These are phyloP conservation scores for Xylaria sp. DNA, from an alignment of 2,329 filamentous ascomycete species.

Conservation along the genomic window DNA sequence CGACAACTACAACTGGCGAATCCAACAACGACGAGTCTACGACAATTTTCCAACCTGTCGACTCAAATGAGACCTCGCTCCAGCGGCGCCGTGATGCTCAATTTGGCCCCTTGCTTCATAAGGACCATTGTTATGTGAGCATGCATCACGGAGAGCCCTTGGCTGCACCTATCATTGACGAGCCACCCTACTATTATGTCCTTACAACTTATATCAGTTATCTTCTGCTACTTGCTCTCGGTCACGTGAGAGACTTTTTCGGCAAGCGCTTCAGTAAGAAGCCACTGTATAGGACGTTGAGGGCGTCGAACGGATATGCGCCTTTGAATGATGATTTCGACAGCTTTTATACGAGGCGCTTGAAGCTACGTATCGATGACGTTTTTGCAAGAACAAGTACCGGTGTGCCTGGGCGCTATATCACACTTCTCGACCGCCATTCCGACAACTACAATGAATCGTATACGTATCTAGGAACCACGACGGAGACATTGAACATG, in stretches of 20 bases:
- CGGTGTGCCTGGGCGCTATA: constrained; percentile 92
- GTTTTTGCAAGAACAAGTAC: constrained; percentile 94
- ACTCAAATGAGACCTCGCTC: constrained; percentile 81
- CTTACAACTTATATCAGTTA: constrained; percentile 99
- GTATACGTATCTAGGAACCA: constrained; percentile 89
- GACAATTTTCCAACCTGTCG: constrained; percentile 88
- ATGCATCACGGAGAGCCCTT: constrained; percentile 85
- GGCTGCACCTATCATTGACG: constrained; percentile 87
- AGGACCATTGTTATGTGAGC: constrained; percentile 88
- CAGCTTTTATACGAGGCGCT: constrained; percentile 93
- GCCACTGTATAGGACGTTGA: constrained; percentile 83
- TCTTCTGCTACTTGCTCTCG: constrained; percentile 92
- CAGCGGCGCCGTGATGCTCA: constrained; percentile 85
- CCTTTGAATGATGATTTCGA: constrained; percentile 98
- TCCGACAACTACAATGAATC: constrained; percentile 92
- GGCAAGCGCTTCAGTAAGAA: constrained; percentile 92
- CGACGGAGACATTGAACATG: constrained; percentile 96
- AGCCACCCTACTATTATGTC: constrained; percentile 96
- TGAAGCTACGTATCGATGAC: constrained; percentile 96
- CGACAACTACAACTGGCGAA: constrained; percentile 83
- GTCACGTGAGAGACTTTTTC: constrained; percentile 96
- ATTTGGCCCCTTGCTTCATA: constrained; percentile 85
- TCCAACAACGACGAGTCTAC: constrained; percentile 76
- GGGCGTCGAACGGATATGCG: constrained; percentile 87
- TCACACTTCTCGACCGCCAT: constrained; percentile 90